Percentiles rank a stretch among this genome's conserved stretches.
phyloP scores from a whole-genome alignment of 768 basidiomycete genomes.

The Phlegmacium glaucopus region DNA sequence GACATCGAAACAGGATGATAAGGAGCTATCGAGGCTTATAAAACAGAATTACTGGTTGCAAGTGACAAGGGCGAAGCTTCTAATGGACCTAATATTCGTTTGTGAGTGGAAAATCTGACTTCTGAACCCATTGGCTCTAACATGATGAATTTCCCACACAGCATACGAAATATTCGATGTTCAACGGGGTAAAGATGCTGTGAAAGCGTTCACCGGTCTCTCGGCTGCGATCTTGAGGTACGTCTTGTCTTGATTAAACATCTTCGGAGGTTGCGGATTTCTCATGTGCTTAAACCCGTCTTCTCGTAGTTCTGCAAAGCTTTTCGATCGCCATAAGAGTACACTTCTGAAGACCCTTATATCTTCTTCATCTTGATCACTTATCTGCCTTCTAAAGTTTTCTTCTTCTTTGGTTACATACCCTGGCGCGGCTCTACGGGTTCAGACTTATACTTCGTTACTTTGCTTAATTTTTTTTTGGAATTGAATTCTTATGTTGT shows the following conservation, averaged over 20 bases:
- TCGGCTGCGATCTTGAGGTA: conserved; percentile 74
- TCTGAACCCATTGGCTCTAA: conserved; percentile 4
- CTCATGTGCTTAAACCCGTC: background rate
- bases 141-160: conserved; percentile 22
- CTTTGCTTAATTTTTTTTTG: background rate
- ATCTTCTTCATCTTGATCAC: conserved; percentile 17
- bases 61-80: conserved; percentile 63
- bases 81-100: conserved; percentile 86
- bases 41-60: conserved; percentile 77
- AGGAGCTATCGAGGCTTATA: conserved; percentile 63
- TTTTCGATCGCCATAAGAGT: conserved; percentile 70
- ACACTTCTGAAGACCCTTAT: conserved; percentile 52
- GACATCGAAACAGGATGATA: conserved; percentile 58
- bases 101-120: conserved; percentile 46
- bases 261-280: no score
- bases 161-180: conserved; percentile 80
- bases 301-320: conserved; percentile 57
- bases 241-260: conserved; percentile 6
- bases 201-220: conserved; percentile 68
- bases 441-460: no score
- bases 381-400: background rate
- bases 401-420: background rate
- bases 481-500: background rate
- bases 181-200: conserved; percentile 52
- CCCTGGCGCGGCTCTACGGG: background rate